Evolutionary conservation across 495 filamentous ascomycete genomes (phyloP).

Genomic region (Immersiella caudata): DNA sequence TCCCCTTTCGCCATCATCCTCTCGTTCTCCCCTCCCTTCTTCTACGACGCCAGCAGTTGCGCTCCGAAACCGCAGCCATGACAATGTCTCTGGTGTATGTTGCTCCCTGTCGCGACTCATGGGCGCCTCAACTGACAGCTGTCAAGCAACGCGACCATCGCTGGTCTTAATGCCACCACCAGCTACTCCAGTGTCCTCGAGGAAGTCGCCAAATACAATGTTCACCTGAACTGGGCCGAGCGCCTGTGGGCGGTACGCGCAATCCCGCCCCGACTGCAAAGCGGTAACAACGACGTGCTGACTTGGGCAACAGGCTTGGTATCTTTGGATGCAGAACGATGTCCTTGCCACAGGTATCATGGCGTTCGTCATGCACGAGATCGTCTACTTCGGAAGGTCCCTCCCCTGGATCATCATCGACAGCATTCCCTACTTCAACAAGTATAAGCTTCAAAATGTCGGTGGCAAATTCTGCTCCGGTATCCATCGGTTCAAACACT

Average conservation of each 20-base stretch:
- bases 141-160: constrained; percentile 49
- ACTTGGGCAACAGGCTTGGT: constrained; percentile 63
- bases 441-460: constrained; percentile 92
- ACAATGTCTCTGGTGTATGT: constrained; percentile 45
- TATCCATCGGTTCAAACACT: constrained; percentile 8
- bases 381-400: constrained; percentile 90
- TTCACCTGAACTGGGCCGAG: constrained; percentile 83
- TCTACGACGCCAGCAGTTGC: not conserved
- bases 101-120: not conserved
- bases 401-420: constrained; percentile 95
- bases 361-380: constrained; percentile 94
- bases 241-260: constrained; percentile 80
- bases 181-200: constrained; percentile 83
- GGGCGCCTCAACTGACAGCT: constrained; percentile 27
- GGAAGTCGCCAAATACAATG: constrained; percentile 83
- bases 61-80: constrained; percentile 31
- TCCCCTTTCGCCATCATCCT: not conserved
- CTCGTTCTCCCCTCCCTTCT: not conserved
- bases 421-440: constrained; percentile 79
- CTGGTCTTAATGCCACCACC: constrained; percentile 52
- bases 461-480: constrained; percentile 33
- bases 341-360: constrained; percentile 93
- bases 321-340: constrained; percentile 98
- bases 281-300: constrained; percentile 1
- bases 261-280: not conserved